Conservation (phyloP, 768 basidiomycete genomes). For the Serendipita sp. region DNA sequence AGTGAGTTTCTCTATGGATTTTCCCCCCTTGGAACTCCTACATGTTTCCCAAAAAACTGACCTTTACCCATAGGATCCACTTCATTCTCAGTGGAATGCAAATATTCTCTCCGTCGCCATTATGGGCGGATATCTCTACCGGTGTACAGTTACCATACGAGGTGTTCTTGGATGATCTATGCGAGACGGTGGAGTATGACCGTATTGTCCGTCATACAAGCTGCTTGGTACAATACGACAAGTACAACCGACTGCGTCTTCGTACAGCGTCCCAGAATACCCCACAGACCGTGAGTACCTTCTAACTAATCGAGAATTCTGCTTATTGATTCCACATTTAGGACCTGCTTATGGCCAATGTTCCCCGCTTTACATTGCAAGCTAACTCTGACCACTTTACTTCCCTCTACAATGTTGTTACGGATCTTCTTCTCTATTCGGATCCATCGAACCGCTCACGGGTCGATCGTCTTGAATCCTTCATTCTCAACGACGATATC, state of each 20-base stretch:
- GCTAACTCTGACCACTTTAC: constrained; percentile 72
- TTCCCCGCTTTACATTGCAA: constrained; percentile 76
- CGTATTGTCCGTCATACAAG: constrained; percentile 82
- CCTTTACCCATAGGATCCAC: constrained; percentile 42
- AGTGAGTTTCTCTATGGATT: constrained; percentile 45
- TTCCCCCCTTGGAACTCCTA: constrained; percentile 1
- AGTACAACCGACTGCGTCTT: constrained; percentile 81
- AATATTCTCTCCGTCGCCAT: constrained; percentile 52
- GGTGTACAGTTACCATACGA: constrained; percentile 67
- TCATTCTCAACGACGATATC: constrained; percentile 81
- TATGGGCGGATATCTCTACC: constrained; percentile 14
- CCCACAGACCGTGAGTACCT: constrained; percentile 5
- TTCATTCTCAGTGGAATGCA: constrained; percentile 68
- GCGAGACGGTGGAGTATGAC: constrained; percentile 71
- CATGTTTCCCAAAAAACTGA: too few species aligned
- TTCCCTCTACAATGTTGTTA: constrained; percentile 74
- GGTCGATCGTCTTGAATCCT: constrained; percentile 60
- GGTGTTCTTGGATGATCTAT: constrained; percentile 70
- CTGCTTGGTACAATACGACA: constrained; percentile 77
- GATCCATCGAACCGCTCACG: constrained; percentile 72
- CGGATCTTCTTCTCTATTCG: constrained; percentile 75
- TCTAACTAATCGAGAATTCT: not conserved
- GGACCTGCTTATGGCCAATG: constrained; percentile 69
- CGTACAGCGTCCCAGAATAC: constrained; percentile 28
- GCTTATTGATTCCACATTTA: constrained; percentile 19